Evolutionary conservation across 2,329 filamentous ascomycete genomes (phyloP), one percentile per base, ranked within the genome.

Genomic region (Scedosporium boydii): DNA sequence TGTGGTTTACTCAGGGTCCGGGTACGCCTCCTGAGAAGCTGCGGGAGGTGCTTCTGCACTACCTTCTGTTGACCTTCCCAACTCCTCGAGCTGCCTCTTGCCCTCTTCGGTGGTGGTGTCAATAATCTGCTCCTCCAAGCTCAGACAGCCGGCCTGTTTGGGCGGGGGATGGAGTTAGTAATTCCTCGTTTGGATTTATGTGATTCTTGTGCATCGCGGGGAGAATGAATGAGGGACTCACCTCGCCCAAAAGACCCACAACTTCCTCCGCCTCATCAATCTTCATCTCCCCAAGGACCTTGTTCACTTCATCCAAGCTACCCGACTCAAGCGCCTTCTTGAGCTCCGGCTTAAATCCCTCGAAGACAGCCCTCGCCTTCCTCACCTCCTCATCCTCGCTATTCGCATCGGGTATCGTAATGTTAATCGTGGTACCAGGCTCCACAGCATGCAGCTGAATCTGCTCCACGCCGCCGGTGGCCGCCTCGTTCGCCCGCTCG

Each of bases 361-460:
- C 90, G 70, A 93, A 99, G 63, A 97, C 87, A 68, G 85, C 78
- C 53, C 93, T 82, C 0, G 86, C 86, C 64, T 82, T 78, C 65
- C 87, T 80, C 61, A 81, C 82, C 61, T 82, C 86, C 1, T 84
- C 82, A 60, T 93, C 86, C 26, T 86, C 81, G 68, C 87, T 89
- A 26, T 85, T 80, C 46, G 81, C 80, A 0, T 88, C 80, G 12
- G 95, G 93, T 46, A 96, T 88, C 62, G 78, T 84, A 74, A 98
- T 97, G 72, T 90, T 90, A 73, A 99, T 97, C 65, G 90, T 88
- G 3, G 93, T 97, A 58, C 89, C 89, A 0, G 93, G 93, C 73
- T 97, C 92, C 10, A 99, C 93, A 14, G 95, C 93, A 72, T 99
- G 95, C 57, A 99, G 82, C 76, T 99, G 96, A 68, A 99, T 99